Percentiles rank a stretch among this genome's conserved stretches.
These are phyloP conservation scores for Beta corolliflora DNA, from an alignment of 179 eudicot genomes.

Conservation along the genomic window DNA sequence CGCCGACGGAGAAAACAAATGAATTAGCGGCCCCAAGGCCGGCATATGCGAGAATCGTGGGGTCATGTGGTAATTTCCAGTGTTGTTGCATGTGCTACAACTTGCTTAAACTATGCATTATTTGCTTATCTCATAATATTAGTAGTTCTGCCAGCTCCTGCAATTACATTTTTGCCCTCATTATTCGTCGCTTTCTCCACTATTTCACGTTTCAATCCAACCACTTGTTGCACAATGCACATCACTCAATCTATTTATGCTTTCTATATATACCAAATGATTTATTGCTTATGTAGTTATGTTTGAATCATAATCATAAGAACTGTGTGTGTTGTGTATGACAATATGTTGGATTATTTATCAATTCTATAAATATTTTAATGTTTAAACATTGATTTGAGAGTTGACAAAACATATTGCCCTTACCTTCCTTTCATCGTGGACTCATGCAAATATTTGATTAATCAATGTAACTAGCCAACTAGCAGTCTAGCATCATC, in stretches of 20 bases:
- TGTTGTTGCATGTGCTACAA: conserved; percentile 11
- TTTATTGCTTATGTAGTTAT: neutral
- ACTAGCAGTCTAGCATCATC: too few species aligned
- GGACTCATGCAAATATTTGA: too few species aligned
- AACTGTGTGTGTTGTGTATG: neutral
- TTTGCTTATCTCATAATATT: neutral
- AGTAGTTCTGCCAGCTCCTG: neutral
- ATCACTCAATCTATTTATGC: too few species aligned
- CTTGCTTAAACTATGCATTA: neutral
- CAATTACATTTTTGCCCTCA: neutral
- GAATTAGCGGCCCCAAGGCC: conserved; percentile 13
- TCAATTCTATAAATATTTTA: too few species aligned
- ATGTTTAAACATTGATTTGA: neutral
- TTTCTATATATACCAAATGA: neutral
- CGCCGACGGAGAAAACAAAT: conserved; percentile 30
- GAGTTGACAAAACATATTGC: neutral
- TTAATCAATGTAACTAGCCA: too few species aligned
- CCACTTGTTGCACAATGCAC: neutral
- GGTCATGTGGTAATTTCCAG: neutral
- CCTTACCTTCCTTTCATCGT: too few species aligned
- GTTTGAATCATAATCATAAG: neutral
- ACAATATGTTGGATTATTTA: too few species aligned
- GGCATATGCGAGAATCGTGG: conserved; percentile 12
- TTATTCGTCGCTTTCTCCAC: neutral
- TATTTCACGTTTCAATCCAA: neutral